A percentile compares a stretch with the other conserved stretches of the same genome.
phyloP scores from a whole-genome alignment of 2,329 filamentous ascomycete genomes.

The Pezicula radicicola region DNA sequence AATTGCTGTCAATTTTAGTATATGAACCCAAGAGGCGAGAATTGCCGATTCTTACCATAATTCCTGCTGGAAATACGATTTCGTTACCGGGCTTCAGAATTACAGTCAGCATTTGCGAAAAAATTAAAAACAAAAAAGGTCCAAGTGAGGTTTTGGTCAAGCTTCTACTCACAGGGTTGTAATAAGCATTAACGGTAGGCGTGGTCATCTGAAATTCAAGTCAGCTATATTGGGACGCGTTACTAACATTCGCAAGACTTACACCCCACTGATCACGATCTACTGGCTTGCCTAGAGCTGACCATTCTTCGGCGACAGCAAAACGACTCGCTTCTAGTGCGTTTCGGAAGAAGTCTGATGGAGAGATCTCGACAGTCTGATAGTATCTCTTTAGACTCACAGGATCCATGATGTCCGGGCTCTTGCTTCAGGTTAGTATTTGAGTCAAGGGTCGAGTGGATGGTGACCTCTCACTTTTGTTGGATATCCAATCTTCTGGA shows the following conservation, averaged over 20 bases:
- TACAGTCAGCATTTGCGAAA: too few species aligned
- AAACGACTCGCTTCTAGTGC: slow-evolving; percentile 47
- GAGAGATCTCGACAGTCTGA: slow-evolving; percentile 44
- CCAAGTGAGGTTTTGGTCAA: slow-evolving; percentile 24
- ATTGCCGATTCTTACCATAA: slow-evolving; percentile 39
- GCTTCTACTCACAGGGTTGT: slow-evolving; percentile 60
- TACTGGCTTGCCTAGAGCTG: slow-evolving; percentile 55
- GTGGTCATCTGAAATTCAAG: slow-evolving; percentile 43
- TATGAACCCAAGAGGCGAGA: too few species aligned
- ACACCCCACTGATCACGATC: slow-evolving; percentile 54
- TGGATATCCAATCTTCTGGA: slow-evolving; percentile 67
- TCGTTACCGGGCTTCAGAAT: slow-evolving; percentile 41
- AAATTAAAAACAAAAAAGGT: too few species aligned
- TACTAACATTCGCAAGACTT: background rate
- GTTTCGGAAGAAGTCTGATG: slow-evolving; percentile 55
- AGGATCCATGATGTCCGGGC: slow-evolving; percentile 59
- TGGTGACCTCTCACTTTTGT: slow-evolving; percentile 35
- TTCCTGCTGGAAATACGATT: slow-evolving; percentile 67
- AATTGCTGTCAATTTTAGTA: slow-evolving; percentile 39
- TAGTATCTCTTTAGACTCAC: slow-evolving; percentile 56
- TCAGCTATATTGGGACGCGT: background rate
- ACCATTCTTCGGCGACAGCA: slow-evolving; percentile 48
- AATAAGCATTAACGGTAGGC: slow-evolving; percentile 64
- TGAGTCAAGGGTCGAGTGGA: too few species aligned
- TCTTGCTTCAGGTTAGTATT: slow-evolving; percentile 25